Percentiles rank a stretch among this genome's conserved stretches.
These are phyloP conservation scores for Trichoderma citrinoviride DNA, from an alignment of 2,329 filamentous ascomycete species.

Conservation along the genomic window DNA sequence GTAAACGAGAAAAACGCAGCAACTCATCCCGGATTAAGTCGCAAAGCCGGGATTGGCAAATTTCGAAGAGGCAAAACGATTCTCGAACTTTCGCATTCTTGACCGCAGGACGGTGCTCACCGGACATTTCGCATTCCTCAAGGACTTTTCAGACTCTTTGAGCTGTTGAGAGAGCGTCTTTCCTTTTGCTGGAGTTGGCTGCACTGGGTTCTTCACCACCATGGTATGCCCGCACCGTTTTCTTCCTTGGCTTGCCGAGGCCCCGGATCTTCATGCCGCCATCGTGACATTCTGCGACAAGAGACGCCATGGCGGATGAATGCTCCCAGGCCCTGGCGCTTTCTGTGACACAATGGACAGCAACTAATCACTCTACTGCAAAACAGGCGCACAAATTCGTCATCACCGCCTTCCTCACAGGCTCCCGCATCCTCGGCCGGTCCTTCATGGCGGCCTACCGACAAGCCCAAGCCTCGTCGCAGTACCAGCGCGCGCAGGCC, in stretches of 20 bases:
- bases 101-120: conserved; percentile 1
- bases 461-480: conserved; percentile 83
- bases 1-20: conserved; percentile 20
- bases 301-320: background rate
- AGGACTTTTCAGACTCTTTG: background rate
- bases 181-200: background rate
- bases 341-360: background rate
- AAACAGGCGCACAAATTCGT: conserved; percentile 79
- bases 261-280: background rate
- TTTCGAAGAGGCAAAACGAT: background rate
- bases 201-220: conserved; percentile 13
- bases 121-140: background rate
- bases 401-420: conserved; percentile 88
- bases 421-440: conserved; percentile 85
- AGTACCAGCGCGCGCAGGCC: conserved; percentile 72
- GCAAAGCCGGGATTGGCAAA: conserved; percentile 29
- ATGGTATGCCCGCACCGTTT: conserved; percentile 1
- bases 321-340: background rate
- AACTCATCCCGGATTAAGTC: conserved; percentile 29
- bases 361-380: background rate
- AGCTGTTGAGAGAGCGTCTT: background rate
- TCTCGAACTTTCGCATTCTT: background rate
- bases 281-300: background rate
- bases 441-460: conserved; percentile 94
- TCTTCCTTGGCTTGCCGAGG: conserved; percentile 11